phyloP scores from a whole-genome alignment of 345 rosid species.

The Sonneratia caseolaris region DNA sequence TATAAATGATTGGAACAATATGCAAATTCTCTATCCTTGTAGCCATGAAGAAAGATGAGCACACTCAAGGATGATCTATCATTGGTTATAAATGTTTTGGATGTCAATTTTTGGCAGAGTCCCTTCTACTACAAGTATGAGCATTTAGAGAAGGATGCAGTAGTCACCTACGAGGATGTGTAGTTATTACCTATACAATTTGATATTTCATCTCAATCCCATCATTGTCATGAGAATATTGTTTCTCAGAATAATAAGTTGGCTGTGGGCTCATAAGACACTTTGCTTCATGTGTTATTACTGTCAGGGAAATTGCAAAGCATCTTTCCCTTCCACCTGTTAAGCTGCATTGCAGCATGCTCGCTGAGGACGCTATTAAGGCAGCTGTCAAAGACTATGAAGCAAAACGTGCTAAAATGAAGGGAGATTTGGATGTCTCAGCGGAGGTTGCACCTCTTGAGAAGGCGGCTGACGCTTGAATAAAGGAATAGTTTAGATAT shows the following conservation, averaged over 20 bases:
- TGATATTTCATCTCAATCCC: not conserved
- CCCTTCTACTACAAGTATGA: too few species aligned
- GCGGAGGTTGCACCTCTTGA: constrained; percentile 20
- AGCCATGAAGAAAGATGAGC: too few species aligned
- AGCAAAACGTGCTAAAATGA: constrained; percentile 40
- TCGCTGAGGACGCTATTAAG: constrained; percentile 99
- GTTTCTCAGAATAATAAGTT: not conserved
- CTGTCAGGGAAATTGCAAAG: constrained; percentile 71
- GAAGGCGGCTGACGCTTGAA: constrained; percentile 26
- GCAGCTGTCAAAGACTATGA: constrained; percentile 90
- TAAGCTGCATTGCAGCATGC: constrained; percentile 99
- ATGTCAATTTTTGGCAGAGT: too few species aligned
- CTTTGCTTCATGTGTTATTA: not conserved
- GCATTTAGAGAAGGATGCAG: too few species aligned
- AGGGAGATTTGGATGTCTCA: not conserved
- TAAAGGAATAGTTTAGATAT: not conserved
- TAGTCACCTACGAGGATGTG: not conserved
- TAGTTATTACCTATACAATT: too few species aligned
- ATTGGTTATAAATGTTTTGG: too few species aligned
- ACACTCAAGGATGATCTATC: too few species aligned
- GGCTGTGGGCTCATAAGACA: not conserved
- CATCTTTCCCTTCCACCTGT: constrained; percentile 98
- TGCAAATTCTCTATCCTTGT: too few species aligned
- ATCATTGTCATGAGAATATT: not conserved
- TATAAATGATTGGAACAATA: too few species aligned